Evolutionary conservation across 2,329 filamentous ascomycete genomes (phyloP).

Genomic region (Endoconidiophora polonica): DNA sequence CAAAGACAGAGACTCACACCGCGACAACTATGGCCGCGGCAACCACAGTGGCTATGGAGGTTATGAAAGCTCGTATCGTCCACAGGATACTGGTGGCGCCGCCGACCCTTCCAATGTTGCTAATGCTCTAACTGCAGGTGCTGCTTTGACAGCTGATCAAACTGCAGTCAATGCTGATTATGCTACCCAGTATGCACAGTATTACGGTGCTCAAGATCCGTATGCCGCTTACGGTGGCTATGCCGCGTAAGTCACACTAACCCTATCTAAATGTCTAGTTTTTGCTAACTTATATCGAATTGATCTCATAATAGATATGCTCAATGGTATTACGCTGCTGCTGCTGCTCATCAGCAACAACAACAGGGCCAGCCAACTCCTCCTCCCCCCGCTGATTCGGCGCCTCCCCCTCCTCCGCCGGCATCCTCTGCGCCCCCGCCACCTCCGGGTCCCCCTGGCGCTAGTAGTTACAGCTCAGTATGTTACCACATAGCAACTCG

Average conservation of each 20-base stretch:
- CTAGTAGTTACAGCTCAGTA: conserved; percentile 47
- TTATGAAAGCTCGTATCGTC: conserved; percentile 13
- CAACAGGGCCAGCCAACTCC: conserved; percentile 28
- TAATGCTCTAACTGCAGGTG: conserved; percentile 22
- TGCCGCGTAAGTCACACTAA: conserved; percentile 38
- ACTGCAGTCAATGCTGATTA: conserved; percentile 36
- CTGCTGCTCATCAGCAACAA: conserved; percentile 30
- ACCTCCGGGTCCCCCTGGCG: conserved; percentile 26
- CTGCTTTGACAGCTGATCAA: conserved; percentile 15
- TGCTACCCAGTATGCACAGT: conserved; percentile 67
- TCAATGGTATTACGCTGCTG: conserved; percentile 48
- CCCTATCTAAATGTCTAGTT: not conserved
- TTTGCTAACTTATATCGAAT: conserved; percentile 15
- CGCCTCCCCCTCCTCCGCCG: conserved; percentile 34
- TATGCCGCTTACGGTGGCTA: conserved; percentile 89
- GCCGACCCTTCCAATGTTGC: conserved; percentile 15
- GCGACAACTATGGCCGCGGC: conserved; percentile 18
- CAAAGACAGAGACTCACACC: conserved; percentile 14
- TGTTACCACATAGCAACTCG: conserved; percentile 18
- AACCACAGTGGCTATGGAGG: conserved; percentile 19
- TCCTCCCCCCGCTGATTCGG: conserved; percentile 32
- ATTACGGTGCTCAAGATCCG: conserved; percentile 60
- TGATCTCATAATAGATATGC: conserved; percentile 29
- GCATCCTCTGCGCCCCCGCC: conserved; percentile 27
- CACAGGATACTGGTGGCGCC: conserved; percentile 13